phyloP scores from a whole-genome alignment of 2,329 filamentous ascomycete species.

The Lachnellula cervina region DNA sequence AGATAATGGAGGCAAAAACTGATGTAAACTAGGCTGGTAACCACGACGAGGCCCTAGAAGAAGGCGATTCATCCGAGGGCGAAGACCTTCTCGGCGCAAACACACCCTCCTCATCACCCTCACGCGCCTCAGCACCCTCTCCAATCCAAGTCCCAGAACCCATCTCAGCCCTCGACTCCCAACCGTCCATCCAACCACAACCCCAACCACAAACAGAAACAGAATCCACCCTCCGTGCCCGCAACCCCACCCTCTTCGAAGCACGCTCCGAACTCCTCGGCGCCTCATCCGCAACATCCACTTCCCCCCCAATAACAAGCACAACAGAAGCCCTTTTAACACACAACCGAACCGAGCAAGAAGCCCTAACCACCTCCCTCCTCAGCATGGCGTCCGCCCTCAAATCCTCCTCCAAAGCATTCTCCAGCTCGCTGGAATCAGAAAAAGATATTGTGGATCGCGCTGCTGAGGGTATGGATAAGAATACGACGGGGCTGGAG shows the following conservation, averaged over 20 bases:
- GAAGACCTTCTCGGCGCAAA: conserved; percentile 54
- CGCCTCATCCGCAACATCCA: conserved; percentile 16
- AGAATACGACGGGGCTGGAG: conserved; percentile 71
- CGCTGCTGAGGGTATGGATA: conserved; percentile 71
- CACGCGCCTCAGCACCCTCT: conserved; percentile 12
- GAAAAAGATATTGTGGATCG: conserved; percentile 67
- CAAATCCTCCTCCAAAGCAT: conserved; percentile 68
- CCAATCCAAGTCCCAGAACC: conserved; percentile 3
- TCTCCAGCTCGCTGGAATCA: conserved; percentile 60
- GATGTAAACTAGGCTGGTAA: conserved; percentile 27
- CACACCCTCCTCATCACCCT: conserved; percentile 41
- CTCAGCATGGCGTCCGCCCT: conserved; percentile 72
- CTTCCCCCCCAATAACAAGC: conserved; percentile 44
- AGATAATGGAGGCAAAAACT: conserved; percentile 14
- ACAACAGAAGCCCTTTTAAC: conserved; percentile 69
- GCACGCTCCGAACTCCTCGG: conserved; percentile 19
- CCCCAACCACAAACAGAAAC: conserved; percentile 3
- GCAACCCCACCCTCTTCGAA: conserved; percentile 11
- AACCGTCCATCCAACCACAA: conserved; percentile 1
- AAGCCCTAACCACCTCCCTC: conserved; percentile 75
- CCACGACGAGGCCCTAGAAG: conserved; percentile 10
- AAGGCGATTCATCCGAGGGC: conserved; percentile 40
- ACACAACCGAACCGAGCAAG: conserved; percentile 75
- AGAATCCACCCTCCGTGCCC: conserved; percentile 22
- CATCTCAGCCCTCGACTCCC: background rate